Conservation (phyloP, 768 basidiomycete genomes). For the Sarcodon aspratus region DNA sequence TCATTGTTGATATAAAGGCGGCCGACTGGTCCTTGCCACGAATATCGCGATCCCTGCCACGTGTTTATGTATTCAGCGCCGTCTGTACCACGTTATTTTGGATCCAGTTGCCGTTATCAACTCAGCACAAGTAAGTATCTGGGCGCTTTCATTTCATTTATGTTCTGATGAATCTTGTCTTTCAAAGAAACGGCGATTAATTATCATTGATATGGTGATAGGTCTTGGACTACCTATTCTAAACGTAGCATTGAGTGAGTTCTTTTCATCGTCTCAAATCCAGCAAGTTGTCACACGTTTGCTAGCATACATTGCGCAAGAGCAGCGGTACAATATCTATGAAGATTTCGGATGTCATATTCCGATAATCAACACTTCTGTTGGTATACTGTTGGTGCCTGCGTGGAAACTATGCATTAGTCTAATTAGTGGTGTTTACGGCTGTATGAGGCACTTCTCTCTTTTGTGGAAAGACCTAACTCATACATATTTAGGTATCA, state of each 20-base stretch:
- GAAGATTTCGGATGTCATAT: conserved; percentile 50
- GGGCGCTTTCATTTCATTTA: too few species aligned
- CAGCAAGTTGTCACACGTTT: background rate
- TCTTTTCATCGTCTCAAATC: background rate
- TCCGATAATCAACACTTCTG: conserved; percentile 33
- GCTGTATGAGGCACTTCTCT: conserved; percentile 13
- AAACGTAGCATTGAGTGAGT: conserved; percentile 18
- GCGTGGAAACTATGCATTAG: conserved; percentile 16
- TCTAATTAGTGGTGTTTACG: conserved; percentile 16
- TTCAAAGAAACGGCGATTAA: conserved; percentile 14
- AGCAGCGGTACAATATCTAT: conserved; percentile 49
- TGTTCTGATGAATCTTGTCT: too few species aligned
- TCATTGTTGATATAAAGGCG: conserved; percentile 16
- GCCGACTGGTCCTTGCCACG: conserved; percentile 22
- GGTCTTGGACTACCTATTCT: conserved; percentile 21
- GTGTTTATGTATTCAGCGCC: conserved; percentile 35
- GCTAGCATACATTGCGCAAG: conserved; percentile 26
- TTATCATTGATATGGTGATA: conserved; percentile 19
- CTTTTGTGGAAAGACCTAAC: background rate
- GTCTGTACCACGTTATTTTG: conserved; percentile 28
- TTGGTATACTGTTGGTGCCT: conserved; percentile 30
- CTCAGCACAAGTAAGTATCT: background rate
- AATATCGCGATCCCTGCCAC: conserved; percentile 26
- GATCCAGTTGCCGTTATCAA: conserved; percentile 19
- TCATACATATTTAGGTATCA: background rate